Evolutionary conservation across 2,329 filamentous ascomycete species (phyloP).

Genomic region (Diaporthe citriasiana): DNA sequence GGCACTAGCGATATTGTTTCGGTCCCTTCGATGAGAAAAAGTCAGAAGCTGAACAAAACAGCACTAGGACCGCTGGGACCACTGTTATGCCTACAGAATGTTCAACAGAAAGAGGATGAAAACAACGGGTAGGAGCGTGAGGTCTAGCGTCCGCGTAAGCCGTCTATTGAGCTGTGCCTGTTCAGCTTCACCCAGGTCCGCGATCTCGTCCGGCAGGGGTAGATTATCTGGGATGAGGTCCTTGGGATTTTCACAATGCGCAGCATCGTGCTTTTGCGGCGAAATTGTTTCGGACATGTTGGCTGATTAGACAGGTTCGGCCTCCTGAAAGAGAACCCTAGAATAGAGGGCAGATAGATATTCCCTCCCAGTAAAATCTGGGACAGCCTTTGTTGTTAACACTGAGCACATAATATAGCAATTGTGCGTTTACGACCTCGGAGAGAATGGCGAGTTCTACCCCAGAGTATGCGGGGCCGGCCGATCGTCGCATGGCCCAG

Average conservation of each 20-base stretch:
- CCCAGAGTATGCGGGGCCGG: slow-evolving; percentile 8
- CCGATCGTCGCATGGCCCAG: neutral
- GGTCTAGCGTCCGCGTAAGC: neutral
- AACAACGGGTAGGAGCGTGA: neutral
- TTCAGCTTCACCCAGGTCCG: neutral
- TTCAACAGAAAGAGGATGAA: slow-evolving; percentile 7
- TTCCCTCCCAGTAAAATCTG: neutral
- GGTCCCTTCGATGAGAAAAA: neutral
- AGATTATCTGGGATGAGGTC: neutral
- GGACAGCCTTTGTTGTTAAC: neutral
- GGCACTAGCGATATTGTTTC: slow-evolving; percentile 11
- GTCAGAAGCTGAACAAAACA: neutral
- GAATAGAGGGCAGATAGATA: neutral
- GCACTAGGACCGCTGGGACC: fast-evolving
- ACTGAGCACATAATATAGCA: neutral
- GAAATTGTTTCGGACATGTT: neutral
- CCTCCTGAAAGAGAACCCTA: neutral
- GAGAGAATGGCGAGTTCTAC: slow-evolving; percentile 4
- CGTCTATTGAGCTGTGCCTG: neutral
- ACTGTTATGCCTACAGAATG: neutral
- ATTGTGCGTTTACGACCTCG: neutral
- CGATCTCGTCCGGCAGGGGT: slow-evolving; percentile 19
- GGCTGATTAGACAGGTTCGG: neutral
- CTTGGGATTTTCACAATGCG: neutral
- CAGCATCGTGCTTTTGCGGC: neutral